A percentile compares a stretch with the other conserved stretches of the same genome.
These are phyloP conservation scores for Castanopsis chinensis DNA, from an alignment of 306 rosid genomes.

Conservation along the genomic window DNA sequence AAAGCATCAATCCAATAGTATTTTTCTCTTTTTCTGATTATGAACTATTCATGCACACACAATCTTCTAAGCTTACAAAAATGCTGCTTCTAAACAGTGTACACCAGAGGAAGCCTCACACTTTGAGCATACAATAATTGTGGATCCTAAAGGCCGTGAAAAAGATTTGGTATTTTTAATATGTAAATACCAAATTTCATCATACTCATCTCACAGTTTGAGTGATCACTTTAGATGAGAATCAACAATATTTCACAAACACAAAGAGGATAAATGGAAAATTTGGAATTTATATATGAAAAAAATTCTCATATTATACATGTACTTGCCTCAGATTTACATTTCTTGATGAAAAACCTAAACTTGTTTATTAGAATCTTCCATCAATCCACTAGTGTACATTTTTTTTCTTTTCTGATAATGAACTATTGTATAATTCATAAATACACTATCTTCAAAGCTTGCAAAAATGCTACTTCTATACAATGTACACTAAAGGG, in stretches of 20 bases:
- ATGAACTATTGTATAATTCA: neutral
- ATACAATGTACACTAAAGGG: slow-evolving; percentile 24
- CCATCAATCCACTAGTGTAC: neutral
- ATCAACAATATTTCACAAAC: too few species aligned
- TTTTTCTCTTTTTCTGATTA: neutral
- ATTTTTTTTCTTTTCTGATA: neutral
- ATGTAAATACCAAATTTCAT: too few species aligned
- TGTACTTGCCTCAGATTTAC: too few species aligned
- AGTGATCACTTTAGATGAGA: too few species aligned
- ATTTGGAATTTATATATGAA: too few species aligned
- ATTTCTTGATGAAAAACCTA: too few species aligned
- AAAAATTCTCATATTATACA: too few species aligned
- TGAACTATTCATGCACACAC: neutral
- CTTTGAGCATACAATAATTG: slow-evolving; percentile 3
- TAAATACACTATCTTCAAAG: slow-evolving; percentile 11
- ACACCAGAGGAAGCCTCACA: slow-evolving; percentile 3
- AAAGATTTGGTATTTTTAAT: too few species aligned
- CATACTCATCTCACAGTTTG: too few species aligned
- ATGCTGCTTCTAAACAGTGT: slow-evolving; percentile 30
- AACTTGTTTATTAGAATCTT: too few species aligned
- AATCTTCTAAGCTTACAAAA: slow-evolving; percentile 12
- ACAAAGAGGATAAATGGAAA: too few species aligned
- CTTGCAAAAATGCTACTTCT: slow-evolving; percentile 19
- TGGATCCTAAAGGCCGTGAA: slow-evolving; percentile 9
- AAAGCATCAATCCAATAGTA: slow-evolving; percentile 11